Percentiles rank a stretch among this genome's conserved stretches.
phyloP scores from a whole-genome alignment of 2,329 filamentous ascomycete species.

The Hypomyces rosellus region DNA sequence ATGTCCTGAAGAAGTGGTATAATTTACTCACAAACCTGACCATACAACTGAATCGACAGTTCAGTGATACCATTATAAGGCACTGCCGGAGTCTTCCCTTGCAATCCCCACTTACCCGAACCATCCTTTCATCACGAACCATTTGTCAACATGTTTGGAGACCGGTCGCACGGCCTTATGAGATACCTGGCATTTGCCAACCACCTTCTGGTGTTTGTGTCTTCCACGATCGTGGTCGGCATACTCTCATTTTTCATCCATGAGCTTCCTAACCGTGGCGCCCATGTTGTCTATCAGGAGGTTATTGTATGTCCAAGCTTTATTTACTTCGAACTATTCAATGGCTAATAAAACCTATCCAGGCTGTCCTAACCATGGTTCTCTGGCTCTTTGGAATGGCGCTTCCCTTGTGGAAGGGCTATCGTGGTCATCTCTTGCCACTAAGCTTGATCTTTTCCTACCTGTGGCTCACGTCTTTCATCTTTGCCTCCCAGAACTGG shows the following conservation, averaged over 20 bases:
- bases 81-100: too few relatives aligned
- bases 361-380: constrained; percentile 18
- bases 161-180: constrained; percentile 5
- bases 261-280: constrained; percentile 9
- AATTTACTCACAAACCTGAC: too few relatives aligned
- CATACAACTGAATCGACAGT: too few relatives aligned
- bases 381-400: constrained; percentile 16
- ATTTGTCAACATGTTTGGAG: constrained; percentile 5
- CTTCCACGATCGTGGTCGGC: constrained; percentile 18
- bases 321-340: neutral
- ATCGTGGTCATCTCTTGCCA: constrained; percentile 17
- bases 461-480: constrained; percentile 22
- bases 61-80: too few relatives aligned
- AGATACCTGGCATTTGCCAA: constrained; percentile 13
- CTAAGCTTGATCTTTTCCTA: constrained; percentile 20
- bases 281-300: constrained; percentile 19
- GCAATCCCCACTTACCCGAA: too few relatives aligned
- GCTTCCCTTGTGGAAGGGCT: constrained; percentile 14
- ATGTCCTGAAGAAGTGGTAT: too few relatives aligned
- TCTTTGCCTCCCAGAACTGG: constrained; percentile 21
- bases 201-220: constrained; percentile 19
- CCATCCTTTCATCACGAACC: too few relatives aligned
- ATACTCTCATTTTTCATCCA: constrained; percentile 19
- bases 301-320: constrained; percentile 16
- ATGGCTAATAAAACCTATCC: neutral